phyloP scores from a whole-genome alignment of 352 stramenopile genomes.

The Thalassiosira livingstoniorum region DNA sequence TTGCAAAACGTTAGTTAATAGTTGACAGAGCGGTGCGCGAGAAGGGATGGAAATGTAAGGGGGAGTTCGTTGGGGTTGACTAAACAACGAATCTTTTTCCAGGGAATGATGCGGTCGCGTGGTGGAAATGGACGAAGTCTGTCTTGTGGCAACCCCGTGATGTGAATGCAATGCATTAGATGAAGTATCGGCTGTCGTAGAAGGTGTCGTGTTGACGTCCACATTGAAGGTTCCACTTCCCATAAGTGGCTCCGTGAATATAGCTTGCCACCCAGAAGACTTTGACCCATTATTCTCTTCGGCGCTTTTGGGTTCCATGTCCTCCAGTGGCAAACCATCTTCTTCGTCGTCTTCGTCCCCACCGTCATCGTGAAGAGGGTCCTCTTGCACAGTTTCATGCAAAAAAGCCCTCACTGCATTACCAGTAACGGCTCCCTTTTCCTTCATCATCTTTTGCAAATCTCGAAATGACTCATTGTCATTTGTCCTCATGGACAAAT shows the following conservation, averaged over 20 bases:
- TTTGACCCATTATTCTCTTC: too few species aligned
- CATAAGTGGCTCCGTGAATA: background rate
- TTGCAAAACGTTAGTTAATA: slow-evolving; percentile 21
- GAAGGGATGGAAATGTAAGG: slow-evolving; percentile 49
- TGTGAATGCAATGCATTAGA: too few species aligned
- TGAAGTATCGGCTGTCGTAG: too few species aligned
- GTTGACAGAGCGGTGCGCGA: slow-evolving; percentile 16
- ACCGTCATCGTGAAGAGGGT: background rate
- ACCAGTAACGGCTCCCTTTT: slow-evolving; percentile 41
- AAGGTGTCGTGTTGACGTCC: too few species aligned
- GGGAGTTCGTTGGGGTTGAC: slow-evolving; percentile 9
- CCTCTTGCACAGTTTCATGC: slow-evolving; percentile 20
- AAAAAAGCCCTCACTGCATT: slow-evolving; percentile 30
- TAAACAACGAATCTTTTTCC: slow-evolving; percentile 38
- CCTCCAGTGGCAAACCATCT: background rate
- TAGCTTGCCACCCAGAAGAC: background rate
- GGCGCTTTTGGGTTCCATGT: too few species aligned
- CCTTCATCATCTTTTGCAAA: slow-evolving; percentile 49
- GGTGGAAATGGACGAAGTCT: slow-evolving; percentile 1
- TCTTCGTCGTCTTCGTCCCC: slow-evolving; percentile 1
- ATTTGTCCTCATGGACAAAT: slow-evolving; percentile 3
- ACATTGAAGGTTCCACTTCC: too few species aligned
- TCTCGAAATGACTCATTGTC: slow-evolving; percentile 37
- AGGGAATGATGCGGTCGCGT: slow-evolving; percentile 5
- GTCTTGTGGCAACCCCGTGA: background rate